Conservation (phyloP, 2,329 filamentous ascomycete genomes). For the Mollisiaceae sp. region DNA sequence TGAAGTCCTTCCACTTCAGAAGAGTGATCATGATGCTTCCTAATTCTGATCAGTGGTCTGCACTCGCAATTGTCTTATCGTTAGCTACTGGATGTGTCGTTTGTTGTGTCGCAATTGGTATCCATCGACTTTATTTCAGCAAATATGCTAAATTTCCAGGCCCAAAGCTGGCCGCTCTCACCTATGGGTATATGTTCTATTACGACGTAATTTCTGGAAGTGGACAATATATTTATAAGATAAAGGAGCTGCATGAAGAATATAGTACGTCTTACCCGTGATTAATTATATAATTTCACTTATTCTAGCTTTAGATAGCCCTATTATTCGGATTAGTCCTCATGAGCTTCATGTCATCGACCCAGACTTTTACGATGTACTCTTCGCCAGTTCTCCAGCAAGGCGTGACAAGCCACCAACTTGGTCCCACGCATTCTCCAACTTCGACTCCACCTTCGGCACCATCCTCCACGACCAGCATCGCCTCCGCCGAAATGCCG, state of each 20-base stretch:
- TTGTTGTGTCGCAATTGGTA: slow-evolving; percentile 10
- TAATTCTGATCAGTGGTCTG: slow-evolving; percentile 6
- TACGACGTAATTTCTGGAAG: slow-evolving; percentile 47
- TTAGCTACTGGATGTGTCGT: neutral
- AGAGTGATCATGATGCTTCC: neutral
- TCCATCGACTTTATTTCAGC: slow-evolving; percentile 29
- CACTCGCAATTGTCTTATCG: neutral
- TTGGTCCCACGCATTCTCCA: slow-evolving; percentile 23
- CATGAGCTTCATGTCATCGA: slow-evolving; percentile 30
- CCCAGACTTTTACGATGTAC: slow-evolving; percentile 34
- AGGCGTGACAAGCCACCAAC: slow-evolving; percentile 29
- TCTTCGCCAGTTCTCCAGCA: slow-evolving; percentile 31
- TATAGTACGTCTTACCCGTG: slow-evolving; percentile 41
- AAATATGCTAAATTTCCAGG: slow-evolving; percentile 35
- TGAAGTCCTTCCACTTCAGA: too few relatives aligned
- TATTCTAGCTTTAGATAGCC: slow-evolving; percentile 17
- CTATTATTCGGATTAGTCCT: slow-evolving; percentile 30
- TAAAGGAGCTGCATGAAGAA: slow-evolving; percentile 48
- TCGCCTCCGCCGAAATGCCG: slow-evolving; percentile 26
- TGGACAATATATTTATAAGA: slow-evolving; percentile 50
- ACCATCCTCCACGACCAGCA: slow-evolving; percentile 29
- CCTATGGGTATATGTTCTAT: slow-evolving; percentile 40
- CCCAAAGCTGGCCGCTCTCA: slow-evolving; percentile 40
- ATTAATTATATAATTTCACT: neutral
- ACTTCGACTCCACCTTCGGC: slow-evolving; percentile 21